phyloP scores from a whole-genome alignment of 257 asterid species.

The Solanum sejunctum region DNA sequence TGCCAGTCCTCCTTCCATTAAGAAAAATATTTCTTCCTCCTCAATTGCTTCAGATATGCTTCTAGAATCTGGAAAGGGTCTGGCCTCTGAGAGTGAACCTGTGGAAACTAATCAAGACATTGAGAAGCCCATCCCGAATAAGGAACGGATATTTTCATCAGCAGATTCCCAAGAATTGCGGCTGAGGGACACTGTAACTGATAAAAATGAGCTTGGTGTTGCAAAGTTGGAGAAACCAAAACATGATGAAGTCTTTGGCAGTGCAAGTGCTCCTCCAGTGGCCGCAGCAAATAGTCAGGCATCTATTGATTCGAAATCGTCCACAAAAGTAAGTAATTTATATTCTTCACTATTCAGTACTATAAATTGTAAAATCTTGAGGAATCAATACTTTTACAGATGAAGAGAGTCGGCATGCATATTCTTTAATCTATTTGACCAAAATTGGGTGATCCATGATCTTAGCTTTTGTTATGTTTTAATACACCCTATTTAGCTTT shows the following conservation, averaged over 20 bases:
- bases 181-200: background rate
- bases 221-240: slow-evolving; percentile 6
- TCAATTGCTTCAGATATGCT: slow-evolving; percentile 33
- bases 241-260: slow-evolving; percentile 7
- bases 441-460: background rate
- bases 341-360: background rate
- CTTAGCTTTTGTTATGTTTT: background rate
- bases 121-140: slow-evolving; percentile 8
- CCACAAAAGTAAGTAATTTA: background rate
- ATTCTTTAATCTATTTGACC: background rate
- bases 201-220: slow-evolving; percentile 13
- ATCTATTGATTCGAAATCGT: slow-evolving; percentile 2
- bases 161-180: slow-evolving; percentile 10
- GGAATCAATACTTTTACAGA: background rate
- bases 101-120: slow-evolving; percentile 10
- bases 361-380: background rate
- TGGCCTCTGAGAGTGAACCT: slow-evolving; percentile 21
- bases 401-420: background rate
- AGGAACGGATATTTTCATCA: slow-evolving; percentile 2
- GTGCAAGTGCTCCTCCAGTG: slow-evolving; percentile 8
- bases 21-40: slow-evolving; percentile 29
- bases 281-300: background rate
- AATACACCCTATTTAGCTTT: background rate
- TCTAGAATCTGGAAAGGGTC: slow-evolving; percentile 24
- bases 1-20: slow-evolving; percentile 1